Evolutionary conservation across 306 rosid genomes (phyloP), one percentile per base, ranked within the genome.

Genomic region (Trifolium repens): DNA sequence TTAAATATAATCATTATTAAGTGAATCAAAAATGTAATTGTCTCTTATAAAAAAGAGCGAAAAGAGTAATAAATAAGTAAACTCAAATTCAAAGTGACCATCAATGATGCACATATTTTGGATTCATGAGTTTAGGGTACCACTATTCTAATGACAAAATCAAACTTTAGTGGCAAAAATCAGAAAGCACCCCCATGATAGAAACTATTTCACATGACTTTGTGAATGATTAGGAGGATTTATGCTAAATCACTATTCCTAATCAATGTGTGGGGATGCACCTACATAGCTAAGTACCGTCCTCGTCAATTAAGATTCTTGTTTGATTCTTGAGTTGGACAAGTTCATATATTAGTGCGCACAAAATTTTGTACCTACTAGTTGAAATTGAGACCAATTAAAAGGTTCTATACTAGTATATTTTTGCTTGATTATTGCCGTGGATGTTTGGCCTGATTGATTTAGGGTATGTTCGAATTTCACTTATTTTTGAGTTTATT

Each of bases 171-270:
- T 39, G 74, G 67, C 30, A 67, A 78, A 50, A 26, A 47, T 73
- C 13, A 44, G 52, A 61, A 64, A 59, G 55, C 62, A 66, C 7
- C 49, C 55, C 44, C 50, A 5, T 43, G 70, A 58, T 60, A 9
- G 62, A 69, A 68, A 76, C 30, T 27, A 27, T 9, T 42, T 78
- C 54, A 70, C 17, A 1, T 46, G 22, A 50, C 19, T 69, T 34
- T 46, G 76, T 80, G 83, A 71, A 76, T 81, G 72, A 70, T 80
- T 74, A 37, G 30, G 58, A 69, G 72, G 53, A 44, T 55, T 50
- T 80, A 67, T 69, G 19, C 15, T 67, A 66, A 63, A 61, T 61
- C 60, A 61, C 34, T 40, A 60, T 50, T 79, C 67, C 81, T 35
- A 24, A 71, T 62, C n/a, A 24, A 72, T 65, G 55, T 12, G 74